Base-by-base conservation (phyloP, 2,329 filamentous ascomycete species). In the Exophiala oligosperma region DNA sequence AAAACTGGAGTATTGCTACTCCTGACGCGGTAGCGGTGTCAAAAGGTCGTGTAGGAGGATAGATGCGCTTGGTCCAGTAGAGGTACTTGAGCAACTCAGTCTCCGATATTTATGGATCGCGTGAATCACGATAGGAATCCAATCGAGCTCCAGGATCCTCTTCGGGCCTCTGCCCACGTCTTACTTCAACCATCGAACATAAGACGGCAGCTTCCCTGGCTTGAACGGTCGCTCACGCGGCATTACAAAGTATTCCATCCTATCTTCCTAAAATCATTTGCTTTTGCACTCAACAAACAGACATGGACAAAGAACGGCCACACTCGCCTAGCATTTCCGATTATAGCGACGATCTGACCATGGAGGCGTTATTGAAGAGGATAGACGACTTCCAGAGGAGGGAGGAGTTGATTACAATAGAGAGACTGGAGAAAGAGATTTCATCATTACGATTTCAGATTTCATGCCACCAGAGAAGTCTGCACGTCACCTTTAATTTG, bases 381-480 rank as follows among this genome's bases (percentile, higher is more conserved):
- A 37, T 37, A 37, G 35, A 37, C 35, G 35, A 37, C 35, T 37
- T 37, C 35, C 35, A 37, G 35, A 37, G 14, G 14, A 37, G 35
- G 35, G 35, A 37, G 35, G 35, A 37, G 14, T 37, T 28, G 47
- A 50, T 38, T 12, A 50, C 47, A 17, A 50, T 50, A 8, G 47
- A 50, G 47, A 50, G 47, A 7, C 17, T 50, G 47, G 47, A 50
- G 47, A 50, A 50, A 37, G 47, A 50, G 23, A 50, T 50, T 7
- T 50, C 26, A 17, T 6, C 47, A 37, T 50, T 50, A 26, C 7
- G 23, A 37, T 50, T 7, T 37, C 47, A 50, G 23, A 50, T 50
- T 37, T 50, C 47, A 37, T 50, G 47, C 47, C 29, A 50, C 47
- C 47, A 50, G 47, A 50, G 41, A 46, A 37, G 35, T 37, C 35